Evolutionary conservation across 106 monocot species (phyloP), one percentile per base, ranked within the genome.

Genomic region (Platanthera zijinensis): DNA sequence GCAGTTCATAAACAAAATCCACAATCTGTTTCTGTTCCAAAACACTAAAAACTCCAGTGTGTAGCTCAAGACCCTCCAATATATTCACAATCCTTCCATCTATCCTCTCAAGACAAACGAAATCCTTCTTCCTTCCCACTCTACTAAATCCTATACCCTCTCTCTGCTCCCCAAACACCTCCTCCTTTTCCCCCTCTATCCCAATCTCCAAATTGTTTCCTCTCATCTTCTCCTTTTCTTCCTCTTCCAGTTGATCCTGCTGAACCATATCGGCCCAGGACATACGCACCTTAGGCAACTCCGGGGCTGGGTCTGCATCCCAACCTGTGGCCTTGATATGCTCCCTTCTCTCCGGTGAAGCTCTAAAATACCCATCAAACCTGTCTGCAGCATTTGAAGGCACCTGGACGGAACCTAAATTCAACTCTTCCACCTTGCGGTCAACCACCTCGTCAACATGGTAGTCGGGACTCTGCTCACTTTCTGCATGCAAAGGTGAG

Each of bases 21-120:
- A 96, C 93, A n/a, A 97, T 97, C 71, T 87, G 82, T 72, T 88
- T 89, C 89, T 93, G 93, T 83, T 97, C 96, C 8, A 69, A 83
- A 1, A 82, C 85, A 74, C 91, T 97, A 59, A 97, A 97, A 22
- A 97, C 89, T 10, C 93, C 91, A 22, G 85, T 80, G 63, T 97
- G 96, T 19, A 97, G 81, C 83, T 97, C 96, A 25, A 97, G 74
- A 15, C 96, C 93, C 0, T 83, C 86, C 4, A 91, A 74, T 22
- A 97, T 85, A 64, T 97, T 97, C 7, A 80, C 77, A 13, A 84
- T 67, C 81, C 72, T 89, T 68, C 91, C 89, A n/a, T 73, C 77
- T 6, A 97, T 82, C 79, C 89, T 97, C 83, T 97, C 93, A 54
- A 89, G 69, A 62, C 82, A 91, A 10, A 93, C 79, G 47, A 83